Base-by-base conservation (phyloP, 495 filamentous ascomycete species). In the Aspergillus saccharolyticus region DNA sequence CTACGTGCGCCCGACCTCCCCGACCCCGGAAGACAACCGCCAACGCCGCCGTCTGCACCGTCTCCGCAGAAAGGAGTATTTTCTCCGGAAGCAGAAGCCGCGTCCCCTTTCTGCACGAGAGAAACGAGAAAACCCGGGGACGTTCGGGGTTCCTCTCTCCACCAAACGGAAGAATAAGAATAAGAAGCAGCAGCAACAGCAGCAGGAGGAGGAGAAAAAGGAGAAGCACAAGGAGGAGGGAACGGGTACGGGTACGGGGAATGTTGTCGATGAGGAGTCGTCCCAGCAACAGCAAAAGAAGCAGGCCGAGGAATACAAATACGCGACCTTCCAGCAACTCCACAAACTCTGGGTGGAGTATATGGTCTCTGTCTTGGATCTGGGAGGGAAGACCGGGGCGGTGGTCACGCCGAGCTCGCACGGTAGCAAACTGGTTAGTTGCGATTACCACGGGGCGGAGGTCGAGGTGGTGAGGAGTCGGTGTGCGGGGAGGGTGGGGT, bases 361-460 rank as follows among this genome's bases (percentile, higher is more conserved):
- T 73, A 88, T 95, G 70, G 81, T 83, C 60, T 89, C 93, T 57
- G 72, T 93, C 0, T 65, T 96, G 15, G 75, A 74, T 62, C 21
- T 79, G 12, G 66, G 69, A 81, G 57, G 66, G 42, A 47, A 76
- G 75, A 59, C 22, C 4, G 20, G 70, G 78, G 75, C 75, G 1
- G 66, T 76, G 24, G 75, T 83, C 17, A 79, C 75, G 49, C 70
- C 78, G 55, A 69, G 59, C 63, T 79, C 63, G 68, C 84, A 65
- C 57, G 84, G 84, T 16, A 83, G 85, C 30, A 86, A 89, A 68
- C 71, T 96, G 53, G 83, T 80, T 19, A 88, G 86, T 64, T 90
- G 90, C 42, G 94, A 98, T 70, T 95, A 86, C 63, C 94, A 97
- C 70, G 94, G 94, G 0, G 91, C 93, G 17, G 75, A 85, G 68